Evolutionary conservation across 2,329 filamentous ascomycete genomes (phyloP).

Genomic region (Epichloe elymi): DNA sequence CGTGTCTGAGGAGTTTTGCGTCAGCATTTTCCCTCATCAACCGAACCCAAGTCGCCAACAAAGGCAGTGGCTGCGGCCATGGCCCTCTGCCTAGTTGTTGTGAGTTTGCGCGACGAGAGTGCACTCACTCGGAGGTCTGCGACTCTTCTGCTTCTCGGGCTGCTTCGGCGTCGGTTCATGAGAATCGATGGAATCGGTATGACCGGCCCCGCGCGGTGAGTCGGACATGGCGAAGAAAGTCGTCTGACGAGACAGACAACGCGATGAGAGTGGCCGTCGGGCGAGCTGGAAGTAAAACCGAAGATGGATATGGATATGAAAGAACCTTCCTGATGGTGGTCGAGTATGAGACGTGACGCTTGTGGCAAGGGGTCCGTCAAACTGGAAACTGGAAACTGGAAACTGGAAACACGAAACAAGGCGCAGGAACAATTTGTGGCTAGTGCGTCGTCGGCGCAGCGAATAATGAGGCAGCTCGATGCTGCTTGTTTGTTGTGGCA

Average conservation of each 20-base stretch:
- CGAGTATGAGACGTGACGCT: neutral
- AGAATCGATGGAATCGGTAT: constrained; percentile 40
- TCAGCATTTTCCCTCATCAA: neutral
- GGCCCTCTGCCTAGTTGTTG: constrained; percentile 15
- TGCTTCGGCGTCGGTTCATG: constrained; percentile 38
- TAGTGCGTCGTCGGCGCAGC: neutral
- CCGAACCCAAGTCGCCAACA: constrained; percentile 3
- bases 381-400: neutral
- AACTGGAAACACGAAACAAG: neutral
- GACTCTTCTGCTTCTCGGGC: constrained; percentile 75
- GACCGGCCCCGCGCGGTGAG: constrained; percentile 29
- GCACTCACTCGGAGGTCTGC: constrained; percentile 71
- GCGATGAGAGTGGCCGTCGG: neutral
- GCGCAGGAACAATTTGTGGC: neutral
- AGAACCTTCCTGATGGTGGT: neutral
- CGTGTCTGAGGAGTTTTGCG: constrained; percentile 52
- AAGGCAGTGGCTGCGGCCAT: constrained; percentile 1
- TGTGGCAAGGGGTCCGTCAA: neutral
- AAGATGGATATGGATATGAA: neutral
- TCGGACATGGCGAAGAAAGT: constrained; percentile 31
- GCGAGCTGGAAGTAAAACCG: neutral
- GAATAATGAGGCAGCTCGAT: neutral
- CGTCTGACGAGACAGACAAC: constrained; percentile 2
- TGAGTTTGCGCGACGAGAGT: neutral
- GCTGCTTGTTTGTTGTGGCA: too few relatives aligned